Evolutionary conservation across 179 eudicot genomes (phyloP), one percentile per base, ranked within the genome.

Genomic region (Camellia oleifera): DNA sequence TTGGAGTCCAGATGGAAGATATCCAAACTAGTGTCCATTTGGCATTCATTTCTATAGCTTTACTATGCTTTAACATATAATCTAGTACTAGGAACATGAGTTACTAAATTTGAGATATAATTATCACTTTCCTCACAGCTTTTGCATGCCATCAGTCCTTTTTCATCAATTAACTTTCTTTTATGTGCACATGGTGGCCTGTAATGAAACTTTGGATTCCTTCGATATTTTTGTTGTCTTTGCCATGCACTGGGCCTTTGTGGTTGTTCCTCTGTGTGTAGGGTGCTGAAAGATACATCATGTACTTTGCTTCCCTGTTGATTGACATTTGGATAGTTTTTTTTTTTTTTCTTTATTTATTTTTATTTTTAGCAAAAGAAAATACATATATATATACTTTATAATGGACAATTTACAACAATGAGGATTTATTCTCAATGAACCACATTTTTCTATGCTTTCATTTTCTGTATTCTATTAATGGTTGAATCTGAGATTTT

Each of bases 1-100:
- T 40, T 96, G 99, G 98, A 94, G 99, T 82, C 99, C 99, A 69
- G 93, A 94, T 90, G 99, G 99, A 87, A 91, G 98, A 94, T 96
- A 96, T 96, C 99, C 99, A 80, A 77, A 67, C 57, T 44, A 67
- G 4, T 79, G 69, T 62, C 42, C 17, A 42, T 73, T 72, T 62
- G 14, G 18, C 44, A 13, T 46, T 8, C 20, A 14, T 10, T 26
- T 72, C 56, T 71, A 17, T 53, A 0, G 4, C 7, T 18, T 18
- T 12, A 54, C n/a, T 57, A 4, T 2, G 42, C 12, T 57, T 72
- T 40, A 10, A 74, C 44, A 42, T 32, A 4, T 54, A 5, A 8
- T 54, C 2, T 73, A 46, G 32, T 9, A 0, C 56, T 52, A 72
- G 44, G 42, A 52, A 18, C 15, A 72, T 53, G 44, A 72, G 13